phyloP scores from a whole-genome alignment of 2,329 filamentous ascomycete species.

The Paracorniculantispora psalliotae region DNA sequence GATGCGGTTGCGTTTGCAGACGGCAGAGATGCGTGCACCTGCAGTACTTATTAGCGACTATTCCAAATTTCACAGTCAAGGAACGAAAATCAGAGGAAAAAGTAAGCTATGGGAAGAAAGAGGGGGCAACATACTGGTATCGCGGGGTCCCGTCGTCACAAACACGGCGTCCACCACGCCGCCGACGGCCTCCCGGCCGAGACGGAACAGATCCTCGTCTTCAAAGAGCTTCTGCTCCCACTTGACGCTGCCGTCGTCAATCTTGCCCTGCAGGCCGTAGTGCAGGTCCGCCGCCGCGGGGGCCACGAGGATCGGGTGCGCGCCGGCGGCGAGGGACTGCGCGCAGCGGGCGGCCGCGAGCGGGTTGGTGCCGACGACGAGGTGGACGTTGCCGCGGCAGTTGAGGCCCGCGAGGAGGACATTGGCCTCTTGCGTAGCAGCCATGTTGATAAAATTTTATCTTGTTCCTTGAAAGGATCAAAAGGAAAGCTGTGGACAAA shows the following conservation, averaged over 20 bases:
- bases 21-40: conserved; percentile 57
- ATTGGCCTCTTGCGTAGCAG: conserved; percentile 13
- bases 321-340: conserved; percentile 77
- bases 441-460: background rate
- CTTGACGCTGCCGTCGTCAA: conserved; percentile 61
- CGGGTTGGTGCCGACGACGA: conserved; percentile 81
- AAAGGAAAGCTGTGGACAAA: background rate
- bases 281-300: conserved; percentile 58
- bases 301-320: conserved; percentile 72
- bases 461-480: background rate
- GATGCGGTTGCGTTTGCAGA: conserved; percentile 76
- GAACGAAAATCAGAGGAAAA: background rate
- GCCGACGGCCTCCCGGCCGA: conserved; percentile 77
- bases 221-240: conserved; percentile 64
- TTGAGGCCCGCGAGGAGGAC: conserved; percentile 70
- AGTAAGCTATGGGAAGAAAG: background rate
- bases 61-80: too few species aligned
- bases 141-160: conserved; percentile 58
- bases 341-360: conserved; percentile 79
- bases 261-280: conserved; percentile 53
- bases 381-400: conserved; percentile 66
- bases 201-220: conserved; percentile 64
- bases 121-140: conserved; percentile 32
- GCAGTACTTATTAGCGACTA: background rate
- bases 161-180: conserved; percentile 87